These are phyloP conservation scores for Scytalidium lignicola DNA, from an alignment of 2,329 filamentous ascomycete genomes.

Conservation along the genomic window DNA sequence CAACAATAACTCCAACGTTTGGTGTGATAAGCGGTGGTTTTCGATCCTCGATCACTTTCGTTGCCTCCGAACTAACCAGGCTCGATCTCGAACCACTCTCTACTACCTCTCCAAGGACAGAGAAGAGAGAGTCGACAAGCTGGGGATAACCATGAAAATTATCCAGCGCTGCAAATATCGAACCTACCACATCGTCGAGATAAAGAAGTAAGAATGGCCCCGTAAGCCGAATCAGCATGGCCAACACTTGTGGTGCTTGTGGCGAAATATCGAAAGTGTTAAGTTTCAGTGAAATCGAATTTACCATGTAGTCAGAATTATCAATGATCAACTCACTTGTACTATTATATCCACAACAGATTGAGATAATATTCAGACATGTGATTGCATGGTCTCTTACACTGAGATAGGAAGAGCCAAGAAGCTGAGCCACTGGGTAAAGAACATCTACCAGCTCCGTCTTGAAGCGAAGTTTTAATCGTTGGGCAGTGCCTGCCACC, in stretches of 20 bases:
- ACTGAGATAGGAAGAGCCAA: slow-evolving; percentile 64
- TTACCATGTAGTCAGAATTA: slow-evolving; percentile 95
- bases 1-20: slow-evolving; percentile 41
- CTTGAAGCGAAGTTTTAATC: slow-evolving; percentile 63
- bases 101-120: slow-evolving; percentile 75
- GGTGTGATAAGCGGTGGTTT: slow-evolving; percentile 14
- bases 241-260: slow-evolving; percentile 80
- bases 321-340: slow-evolving; percentile 77
- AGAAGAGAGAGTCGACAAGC: slow-evolving; percentile 81
- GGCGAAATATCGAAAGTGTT: slow-evolving; percentile 92
- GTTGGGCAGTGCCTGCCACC: slow-evolving; percentile 68
- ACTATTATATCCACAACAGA: slow-evolving; percentile 66
- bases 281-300: slow-evolving; percentile 80
- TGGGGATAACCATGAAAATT: slow-evolving; percentile 89
- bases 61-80: slow-evolving; percentile 18
- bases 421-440: slow-evolving; percentile 84
- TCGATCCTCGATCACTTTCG: slow-evolving; percentile 30
- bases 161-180: slow-evolving; percentile 89
- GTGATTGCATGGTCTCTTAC: slow-evolving; percentile 79
- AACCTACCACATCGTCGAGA: slow-evolving; percentile 84
- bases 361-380: slow-evolving; percentile 74
- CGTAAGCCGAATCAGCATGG: slow-evolving; percentile 90
- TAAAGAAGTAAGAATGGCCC: slow-evolving; percentile 79
- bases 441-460: slow-evolving; percentile 85
- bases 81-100: slow-evolving; percentile 68